Evolutionary conservation across 108 stramenopile species (phyloP).

Genomic region (Nitzschia sp.): DNA sequence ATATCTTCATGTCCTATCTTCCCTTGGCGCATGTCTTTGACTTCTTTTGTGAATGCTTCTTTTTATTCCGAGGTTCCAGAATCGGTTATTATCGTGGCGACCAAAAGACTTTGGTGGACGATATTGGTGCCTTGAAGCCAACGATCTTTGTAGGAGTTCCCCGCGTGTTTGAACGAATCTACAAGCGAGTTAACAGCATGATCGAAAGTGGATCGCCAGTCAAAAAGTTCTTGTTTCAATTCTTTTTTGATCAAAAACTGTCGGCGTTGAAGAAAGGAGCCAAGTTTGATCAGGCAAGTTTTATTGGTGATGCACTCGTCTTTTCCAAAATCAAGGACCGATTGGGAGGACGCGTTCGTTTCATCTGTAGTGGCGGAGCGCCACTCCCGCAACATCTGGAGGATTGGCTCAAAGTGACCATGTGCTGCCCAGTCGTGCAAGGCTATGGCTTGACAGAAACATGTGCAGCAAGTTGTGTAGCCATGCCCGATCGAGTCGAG

Average conservation of each 20-base stretch:
- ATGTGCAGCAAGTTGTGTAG: conserved; percentile 5
- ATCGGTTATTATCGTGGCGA: conserved; percentile 22
- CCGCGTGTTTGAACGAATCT: conserved; percentile 17
- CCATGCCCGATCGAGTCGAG: neutral
- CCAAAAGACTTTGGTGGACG: conserved; percentile 9
- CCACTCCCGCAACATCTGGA: conserved; percentile 16
- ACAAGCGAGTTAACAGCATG: conserved; percentile 6
- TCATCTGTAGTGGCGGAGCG: conserved; percentile 24
- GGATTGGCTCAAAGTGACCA: conserved; percentile 17
- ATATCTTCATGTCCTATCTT: conserved; percentile 13
- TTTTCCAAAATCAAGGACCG: conserved; percentile 22
- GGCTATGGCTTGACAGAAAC: conserved; percentile 45
- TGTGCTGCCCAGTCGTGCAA: conserved; percentile 26
- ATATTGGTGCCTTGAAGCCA: conserved; percentile 9
- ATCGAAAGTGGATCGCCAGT: neutral
- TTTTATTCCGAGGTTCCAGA: neutral
- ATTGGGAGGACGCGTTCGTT: conserved; percentile 8
- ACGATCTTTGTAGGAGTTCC: conserved; percentile 13
- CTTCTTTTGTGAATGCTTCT: neutral
- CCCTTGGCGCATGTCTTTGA: conserved; percentile 24
- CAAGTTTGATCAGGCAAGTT: conserved; percentile 8
- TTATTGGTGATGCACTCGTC: conserved; percentile 7
- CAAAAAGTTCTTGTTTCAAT: conserved; percentile 17
- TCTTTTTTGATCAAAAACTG: conserved; percentile 1
- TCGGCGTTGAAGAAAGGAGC: neutral